Percentiles rank a stretch among this genome's conserved stretches.
Evolutionary conservation across 129 eudicot species (phyloP).

Genomic region (Flaveria linearis): DNA sequence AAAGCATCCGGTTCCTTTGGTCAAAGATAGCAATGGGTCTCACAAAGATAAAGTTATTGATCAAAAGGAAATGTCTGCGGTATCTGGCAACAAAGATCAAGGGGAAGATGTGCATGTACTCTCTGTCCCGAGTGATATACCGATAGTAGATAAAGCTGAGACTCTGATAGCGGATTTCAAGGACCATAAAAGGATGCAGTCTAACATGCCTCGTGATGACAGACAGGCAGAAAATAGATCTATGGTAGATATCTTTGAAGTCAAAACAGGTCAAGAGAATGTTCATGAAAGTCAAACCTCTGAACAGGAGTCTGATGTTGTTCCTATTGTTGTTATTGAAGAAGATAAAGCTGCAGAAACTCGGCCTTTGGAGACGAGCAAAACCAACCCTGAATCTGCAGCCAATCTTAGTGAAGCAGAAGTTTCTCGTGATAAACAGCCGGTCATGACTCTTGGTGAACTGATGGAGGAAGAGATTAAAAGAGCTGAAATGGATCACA

Average conservation of each 20-base stretch:
- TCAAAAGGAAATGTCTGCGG: not conserved
- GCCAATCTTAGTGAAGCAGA: constrained; percentile 14
- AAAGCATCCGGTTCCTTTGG: constrained; percentile 18
- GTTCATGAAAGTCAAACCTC: constrained; percentile 35
- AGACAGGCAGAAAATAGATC: not conserved
- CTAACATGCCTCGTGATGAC: constrained; percentile 29
- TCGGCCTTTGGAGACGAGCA: constrained; percentile 3
- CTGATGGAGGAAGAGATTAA: constrained; percentile 20
- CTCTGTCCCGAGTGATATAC: constrained; percentile 40
- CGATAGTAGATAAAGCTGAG: constrained; percentile 41
- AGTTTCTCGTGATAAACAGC: constrained; percentile 16
- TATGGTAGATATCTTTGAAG: constrained; percentile 18
- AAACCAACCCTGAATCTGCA: not conserved
- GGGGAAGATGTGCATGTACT: constrained; percentile 28
- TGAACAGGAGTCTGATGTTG: constrained; percentile 15
- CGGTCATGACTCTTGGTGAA: constrained; percentile 23
- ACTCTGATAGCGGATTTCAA: constrained; percentile 39
- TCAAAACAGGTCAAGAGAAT: constrained; percentile 13
- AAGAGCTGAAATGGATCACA: not conserved
- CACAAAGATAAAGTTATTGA: constrained; percentile 23
- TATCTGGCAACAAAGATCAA: constrained; percentile 23
- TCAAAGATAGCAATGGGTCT: constrained; percentile 18
- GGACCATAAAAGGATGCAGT: constrained; percentile 31
- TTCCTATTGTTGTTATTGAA: constrained; percentile 14
- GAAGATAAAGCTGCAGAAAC: constrained; percentile 22